These are phyloP conservation scores for Symbiodinium pilosum DNA, from an alignment of 73 alveolate species.

Conservation along the genomic window DNA sequence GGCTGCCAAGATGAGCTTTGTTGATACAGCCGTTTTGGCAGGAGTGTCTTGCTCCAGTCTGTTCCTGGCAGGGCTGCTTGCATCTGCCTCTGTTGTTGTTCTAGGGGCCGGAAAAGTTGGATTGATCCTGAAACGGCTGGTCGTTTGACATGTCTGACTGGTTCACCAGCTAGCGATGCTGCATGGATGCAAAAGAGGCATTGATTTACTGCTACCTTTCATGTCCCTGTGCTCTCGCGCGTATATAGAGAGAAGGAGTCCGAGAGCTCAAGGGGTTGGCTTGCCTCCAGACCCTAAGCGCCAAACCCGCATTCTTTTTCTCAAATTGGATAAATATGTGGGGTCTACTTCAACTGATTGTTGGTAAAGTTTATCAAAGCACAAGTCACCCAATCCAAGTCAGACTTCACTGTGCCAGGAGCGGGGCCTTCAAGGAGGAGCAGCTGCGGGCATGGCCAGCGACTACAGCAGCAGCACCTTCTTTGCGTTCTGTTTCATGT, in stretches of 20 bases:
- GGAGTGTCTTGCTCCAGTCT: constrained; percentile 50
- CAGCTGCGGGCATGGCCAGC: constrained; percentile 37
- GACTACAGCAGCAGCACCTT: background rate
- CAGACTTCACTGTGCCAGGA: constrained; percentile 12
- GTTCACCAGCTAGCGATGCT: background rate
- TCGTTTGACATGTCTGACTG: background rate
- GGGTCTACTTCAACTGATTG: too few relatives aligned
- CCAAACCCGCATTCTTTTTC: too few relatives aligned
- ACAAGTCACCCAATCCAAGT: too few relatives aligned
- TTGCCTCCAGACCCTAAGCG: too few relatives aligned
- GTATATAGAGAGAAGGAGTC: too few relatives aligned
- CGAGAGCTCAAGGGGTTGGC: too few relatives aligned
- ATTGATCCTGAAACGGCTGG: constrained; percentile 27
- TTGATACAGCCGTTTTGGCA: constrained; percentile 47
- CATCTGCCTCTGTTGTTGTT: constrained; percentile 29
- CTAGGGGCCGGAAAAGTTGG: constrained; percentile 34
- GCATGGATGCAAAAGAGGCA: background rate
- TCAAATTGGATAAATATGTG: too few relatives aligned
- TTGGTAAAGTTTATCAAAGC: too few relatives aligned
- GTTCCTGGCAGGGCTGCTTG: background rate
- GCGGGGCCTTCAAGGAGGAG: constrained; percentile 43
- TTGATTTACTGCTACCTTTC: background rate
- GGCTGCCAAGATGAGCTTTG: constrained; percentile 15
- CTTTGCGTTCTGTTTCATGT: too few relatives aligned
- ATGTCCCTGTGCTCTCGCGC: too few relatives aligned